phyloP scores from a whole-genome alignment of 495 filamentous ascomycete genomes.

The Aspergillus egyptiacus region DNA sequence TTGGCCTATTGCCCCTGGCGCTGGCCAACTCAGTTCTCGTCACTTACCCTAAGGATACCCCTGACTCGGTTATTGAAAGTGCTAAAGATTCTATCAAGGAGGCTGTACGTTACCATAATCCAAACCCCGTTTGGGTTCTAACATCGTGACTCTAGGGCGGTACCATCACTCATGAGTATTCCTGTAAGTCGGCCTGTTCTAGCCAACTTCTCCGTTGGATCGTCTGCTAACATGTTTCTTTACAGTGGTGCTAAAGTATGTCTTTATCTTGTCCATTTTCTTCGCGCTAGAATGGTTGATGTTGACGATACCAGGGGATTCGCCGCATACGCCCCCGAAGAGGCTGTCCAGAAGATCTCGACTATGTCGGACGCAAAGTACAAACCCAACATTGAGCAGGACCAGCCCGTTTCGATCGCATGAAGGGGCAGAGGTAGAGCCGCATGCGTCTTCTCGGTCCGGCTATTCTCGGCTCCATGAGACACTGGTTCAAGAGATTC shows the following conservation, averaged over 20 bases:
- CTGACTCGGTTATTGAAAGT: slow-evolving; percentile 57
- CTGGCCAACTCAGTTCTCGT: slow-evolving; percentile 70
- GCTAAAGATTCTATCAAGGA: slow-evolving; percentile 65
- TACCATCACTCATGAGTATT: slow-evolving; percentile 48
- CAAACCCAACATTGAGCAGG: slow-evolving; percentile 68
- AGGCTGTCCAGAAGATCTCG: slow-evolving; percentile 63
- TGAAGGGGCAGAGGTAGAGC: slow-evolving; percentile 1
- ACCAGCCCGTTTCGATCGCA: slow-evolving; percentile 51
- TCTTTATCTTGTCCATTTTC: neutral
- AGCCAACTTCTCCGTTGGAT: neutral
- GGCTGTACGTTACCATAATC: slow-evolving; percentile 47
- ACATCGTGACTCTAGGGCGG: slow-evolving; percentile 24
- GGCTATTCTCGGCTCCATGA: too few relatives aligned
- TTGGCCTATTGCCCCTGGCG: slow-evolving; percentile 51
- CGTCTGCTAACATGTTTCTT: slow-evolving; percentile 11
- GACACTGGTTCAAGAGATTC: too few relatives aligned
- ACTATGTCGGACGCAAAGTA: slow-evolving; percentile 58
- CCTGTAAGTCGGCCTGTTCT: slow-evolving; percentile 30
- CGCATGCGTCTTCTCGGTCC: too few relatives aligned
- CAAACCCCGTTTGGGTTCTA: neutral
- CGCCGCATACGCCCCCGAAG: slow-evolving; percentile 62
- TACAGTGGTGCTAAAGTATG: slow-evolving; percentile 48
- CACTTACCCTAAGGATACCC: slow-evolving; percentile 67
- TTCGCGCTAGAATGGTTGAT: neutral
- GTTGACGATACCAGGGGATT: slow-evolving; percentile 57